Evolutionary conservation across 1,284 basidiomycete genomes (phyloP).

Genomic region (Malassezia cuniculi): DNA sequence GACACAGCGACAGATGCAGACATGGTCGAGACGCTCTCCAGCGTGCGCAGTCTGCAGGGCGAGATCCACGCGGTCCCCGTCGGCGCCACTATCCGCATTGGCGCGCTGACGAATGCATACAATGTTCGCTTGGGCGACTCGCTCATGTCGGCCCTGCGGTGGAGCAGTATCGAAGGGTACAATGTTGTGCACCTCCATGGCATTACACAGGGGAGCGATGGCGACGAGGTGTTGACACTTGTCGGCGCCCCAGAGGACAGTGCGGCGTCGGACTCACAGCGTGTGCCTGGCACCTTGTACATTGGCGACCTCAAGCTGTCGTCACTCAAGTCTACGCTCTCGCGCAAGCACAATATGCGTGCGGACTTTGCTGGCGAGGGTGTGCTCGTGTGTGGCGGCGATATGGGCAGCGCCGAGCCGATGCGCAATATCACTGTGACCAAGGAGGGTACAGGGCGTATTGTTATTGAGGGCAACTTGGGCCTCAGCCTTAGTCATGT

Average conservation of each 20-base stretch:
- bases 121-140: conserved; percentile 85
- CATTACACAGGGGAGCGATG: conserved; percentile 64
- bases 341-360: conserved; percentile 20
- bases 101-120: conserved; percentile 87
- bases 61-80: conserved; percentile 70
- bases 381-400: conserved; percentile 35
- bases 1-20: conserved; percentile 17
- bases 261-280: too few species aligned
- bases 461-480: conserved; percentile 42
- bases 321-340: conserved; percentile 25
- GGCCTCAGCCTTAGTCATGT: conserved; percentile 22
- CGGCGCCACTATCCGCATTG: conserved; percentile 70
- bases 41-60: conserved; percentile 56
- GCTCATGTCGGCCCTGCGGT: conserved; percentile 62
- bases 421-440: conserved; percentile 27
- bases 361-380: conserved; percentile 44
- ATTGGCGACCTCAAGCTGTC: conserved; percentile 43
- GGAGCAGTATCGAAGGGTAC: conserved; percentile 95
- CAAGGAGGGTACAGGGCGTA: conserved; percentile 24
- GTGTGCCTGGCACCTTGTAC: conserved; percentile 30
- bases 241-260: conserved; percentile 1
- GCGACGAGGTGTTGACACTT: conserved; percentile 54
- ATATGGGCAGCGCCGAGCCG: background rate
- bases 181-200: conserved; percentile 84
- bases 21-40: conserved; percentile 15